Conservation (phyloP, 257 asterid genomes). For the Catharanthus roseus region DNA sequence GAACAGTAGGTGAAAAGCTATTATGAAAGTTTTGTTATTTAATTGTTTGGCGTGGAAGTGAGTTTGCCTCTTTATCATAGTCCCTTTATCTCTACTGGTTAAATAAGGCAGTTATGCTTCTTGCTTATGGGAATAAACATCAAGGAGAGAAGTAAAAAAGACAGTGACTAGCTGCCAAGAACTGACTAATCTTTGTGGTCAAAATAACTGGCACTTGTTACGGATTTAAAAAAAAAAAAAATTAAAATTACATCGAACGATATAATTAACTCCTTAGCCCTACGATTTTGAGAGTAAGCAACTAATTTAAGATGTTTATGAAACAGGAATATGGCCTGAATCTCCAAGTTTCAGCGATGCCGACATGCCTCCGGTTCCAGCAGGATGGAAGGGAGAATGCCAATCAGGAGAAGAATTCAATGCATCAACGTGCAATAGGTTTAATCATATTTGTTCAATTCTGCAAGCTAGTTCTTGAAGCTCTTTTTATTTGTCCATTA, state of each 20-base stretch:
- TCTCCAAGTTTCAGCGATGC: conserved; percentile 76
- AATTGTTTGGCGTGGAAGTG: background rate
- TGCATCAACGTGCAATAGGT: conserved; percentile 86
- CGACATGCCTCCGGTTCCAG: conserved; percentile 84
- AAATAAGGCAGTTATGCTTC: background rate
- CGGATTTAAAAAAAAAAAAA: no score
- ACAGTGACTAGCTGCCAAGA: background rate
- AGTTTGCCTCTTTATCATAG: background rate
- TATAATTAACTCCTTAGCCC: background rate
- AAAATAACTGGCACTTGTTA: no score
- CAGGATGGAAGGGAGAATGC: conserved; percentile 85
- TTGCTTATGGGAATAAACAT: background rate
- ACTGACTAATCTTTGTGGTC: background rate
- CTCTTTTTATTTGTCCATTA: background rate
- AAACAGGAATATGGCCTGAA: conserved; percentile 94
- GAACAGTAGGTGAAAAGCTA: background rate
- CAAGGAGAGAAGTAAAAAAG: background rate
- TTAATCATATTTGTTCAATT: conserved; percentile 12
- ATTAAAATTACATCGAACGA: no score
- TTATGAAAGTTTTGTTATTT: background rate
- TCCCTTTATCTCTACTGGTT: background rate
- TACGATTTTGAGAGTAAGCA: no score
- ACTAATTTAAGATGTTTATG: background rate
- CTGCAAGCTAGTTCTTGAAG: conserved; percentile 2
- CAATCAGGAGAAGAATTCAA: conserved; percentile 87